Conservation (phyloP, 1,284 basidiomycete species). For the Boletellus dicymbophilus region DNA sequence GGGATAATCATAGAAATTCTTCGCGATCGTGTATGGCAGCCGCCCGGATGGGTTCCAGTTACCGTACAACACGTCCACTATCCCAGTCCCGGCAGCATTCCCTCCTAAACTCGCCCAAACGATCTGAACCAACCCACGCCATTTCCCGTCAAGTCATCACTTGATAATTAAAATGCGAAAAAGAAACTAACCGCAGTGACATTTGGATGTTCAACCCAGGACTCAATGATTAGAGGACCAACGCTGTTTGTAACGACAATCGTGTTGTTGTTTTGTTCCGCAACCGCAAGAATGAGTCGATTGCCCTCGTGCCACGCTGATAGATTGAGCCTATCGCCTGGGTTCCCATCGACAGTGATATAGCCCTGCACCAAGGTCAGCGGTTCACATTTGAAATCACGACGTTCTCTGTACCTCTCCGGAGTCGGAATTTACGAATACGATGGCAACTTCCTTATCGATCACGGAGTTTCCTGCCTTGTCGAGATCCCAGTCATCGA, state of each 20-base stretch:
- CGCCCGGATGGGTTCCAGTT: conserved; percentile 54
- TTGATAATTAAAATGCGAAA: too few species aligned
- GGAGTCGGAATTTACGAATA: conserved; percentile 42
- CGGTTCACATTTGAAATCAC: background rate
- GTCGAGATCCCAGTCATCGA: conserved; percentile 35
- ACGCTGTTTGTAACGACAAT: conserved; percentile 60
- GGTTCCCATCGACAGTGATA: conserved; percentile 54
- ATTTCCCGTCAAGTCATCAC: too few species aligned
- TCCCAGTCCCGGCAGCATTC: conserved; percentile 52
- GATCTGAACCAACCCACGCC: too few species aligned
- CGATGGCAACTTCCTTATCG: conserved; percentile 35
- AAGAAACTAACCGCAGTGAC: conserved; percentile 44
- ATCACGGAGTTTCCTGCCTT: conserved; percentile 29
- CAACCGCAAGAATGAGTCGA: conserved; percentile 36
- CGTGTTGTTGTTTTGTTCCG: conserved; percentile 48
- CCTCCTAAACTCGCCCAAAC: conserved; percentile 57
- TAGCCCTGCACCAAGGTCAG: conserved; percentile 39
- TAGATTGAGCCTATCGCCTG: conserved; percentile 50
- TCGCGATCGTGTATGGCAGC: conserved; percentile 63
- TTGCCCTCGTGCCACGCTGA: conserved; percentile 64
- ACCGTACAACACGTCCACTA: conserved; percentile 48
- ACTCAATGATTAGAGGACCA: conserved; percentile 51
- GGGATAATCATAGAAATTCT: conserved; percentile 34
- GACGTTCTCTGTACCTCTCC: conserved; percentile 36
- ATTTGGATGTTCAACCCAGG: conserved; percentile 53